Evolutionary conservation across 176 grass and related monocot genomes (phyloP), one percentile per base, ranked within the genome.

Genomic region (Cenchrus purpureus): DNA sequence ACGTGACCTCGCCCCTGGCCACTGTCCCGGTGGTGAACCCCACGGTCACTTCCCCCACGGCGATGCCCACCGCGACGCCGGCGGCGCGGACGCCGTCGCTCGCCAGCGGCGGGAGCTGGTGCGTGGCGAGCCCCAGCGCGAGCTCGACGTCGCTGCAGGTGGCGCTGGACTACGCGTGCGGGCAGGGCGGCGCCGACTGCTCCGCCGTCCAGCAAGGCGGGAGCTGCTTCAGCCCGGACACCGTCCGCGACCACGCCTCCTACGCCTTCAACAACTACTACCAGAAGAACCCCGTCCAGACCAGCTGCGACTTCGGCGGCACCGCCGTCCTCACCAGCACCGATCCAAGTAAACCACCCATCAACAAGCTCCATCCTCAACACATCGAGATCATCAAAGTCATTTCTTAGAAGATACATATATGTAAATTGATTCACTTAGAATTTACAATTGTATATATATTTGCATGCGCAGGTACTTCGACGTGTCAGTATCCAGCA

Each of bases 251-350:
- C 68, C 95, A 98, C 62, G 95, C 92, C 0, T 95, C 95, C 51
- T 92, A 82, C 61, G 86, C 93, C 12, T 98, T 98, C 95, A 98
- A 98, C 79, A 85, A 82, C 73, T 98, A 95, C 83, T 98, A 95
- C 86, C 93, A 93, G 85, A 94, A 91, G 83, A 85, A 93, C 56
- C 92, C 91, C 32, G 46, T 72, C 3, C 81, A 79, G 0, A 95
- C 84, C 62, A 89, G 90, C 82, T 98, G 95, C 77, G 89, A 98
- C 78, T 98, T 98, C 58, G 90, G 87, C 57, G 92, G 95, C 81
- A 91, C 91, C 54, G 91, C 92, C 65, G 74, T 83, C 22, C 29
- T 93, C 56, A 90, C 86, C 65, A 91, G 59, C 50, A 63, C 69
- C 0, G 91, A 98, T 71, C 92, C 90, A 3, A 95, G 95, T 98